Evolutionary conservation across 2,329 filamentous ascomycete species (phyloP).

Genomic region (Cercospora sesami): DNA sequence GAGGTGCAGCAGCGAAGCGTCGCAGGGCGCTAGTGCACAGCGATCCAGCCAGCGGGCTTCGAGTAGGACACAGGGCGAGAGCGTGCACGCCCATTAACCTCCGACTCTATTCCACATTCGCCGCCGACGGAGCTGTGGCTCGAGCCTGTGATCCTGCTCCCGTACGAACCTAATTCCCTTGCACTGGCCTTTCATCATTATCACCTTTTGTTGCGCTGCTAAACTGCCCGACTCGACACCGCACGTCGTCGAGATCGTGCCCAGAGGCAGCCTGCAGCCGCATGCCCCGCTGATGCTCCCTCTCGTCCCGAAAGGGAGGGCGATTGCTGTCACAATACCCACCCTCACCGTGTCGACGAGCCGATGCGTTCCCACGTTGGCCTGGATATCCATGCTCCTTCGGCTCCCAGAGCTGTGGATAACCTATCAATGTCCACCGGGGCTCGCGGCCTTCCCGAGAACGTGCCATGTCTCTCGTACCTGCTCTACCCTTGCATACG

Average conservation of each 20-base stretch:
- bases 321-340: not conserved
- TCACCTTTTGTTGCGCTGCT: not conserved
- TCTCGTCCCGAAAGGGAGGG: not conserved
- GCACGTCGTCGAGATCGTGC: not conserved
- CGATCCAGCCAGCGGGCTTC: constrained; percentile 20
- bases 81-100: constrained; percentile 12
- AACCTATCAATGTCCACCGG: constrained; percentile 11
- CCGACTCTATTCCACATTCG: constrained; percentile 18
- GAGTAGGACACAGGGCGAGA: constrained; percentile 18
- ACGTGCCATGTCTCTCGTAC: constrained; percentile 18
- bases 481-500: constrained; percentile 17
- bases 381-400: constrained; percentile 6
- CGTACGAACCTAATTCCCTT: constrained; percentile 17
- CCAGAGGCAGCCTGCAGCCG: not conserved
- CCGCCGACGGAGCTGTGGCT: constrained; percentile 19
- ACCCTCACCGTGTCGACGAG: not conserved
- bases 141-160: constrained; percentile 9
- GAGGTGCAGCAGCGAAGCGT: constrained; percentile 21
- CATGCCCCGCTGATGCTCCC: not conserved
- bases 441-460: constrained; percentile 7
- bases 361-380: constrained; percentile 2
- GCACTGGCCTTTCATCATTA: constrained; percentile 10
- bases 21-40: constrained; percentile 21
- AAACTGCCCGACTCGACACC: not conserved
- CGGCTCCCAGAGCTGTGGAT: constrained; percentile 10